Base-by-base conservation (phyloP, 2,329 filamentous ascomycete species). In the Ophiosphaerella korrae region DNA sequence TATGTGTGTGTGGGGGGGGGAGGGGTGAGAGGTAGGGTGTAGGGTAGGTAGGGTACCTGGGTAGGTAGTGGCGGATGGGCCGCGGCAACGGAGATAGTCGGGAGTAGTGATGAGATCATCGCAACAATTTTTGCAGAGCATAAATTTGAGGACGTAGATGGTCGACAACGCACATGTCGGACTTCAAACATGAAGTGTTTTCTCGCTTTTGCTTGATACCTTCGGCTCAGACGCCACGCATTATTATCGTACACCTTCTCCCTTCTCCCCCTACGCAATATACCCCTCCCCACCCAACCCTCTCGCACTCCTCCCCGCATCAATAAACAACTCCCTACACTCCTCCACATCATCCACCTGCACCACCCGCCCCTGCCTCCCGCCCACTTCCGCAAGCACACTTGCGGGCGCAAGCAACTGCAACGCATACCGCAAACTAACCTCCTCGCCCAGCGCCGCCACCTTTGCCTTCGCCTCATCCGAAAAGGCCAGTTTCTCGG, bases 351-450 rank as follows among this genome's bases (percentile, higher is more conserved):
- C 87, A 40, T 82, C 73, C 21, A 78, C 80, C 50, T 75, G 75
- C 43, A 80, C 80, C 66, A 58, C 82, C 80, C 45, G 70, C 21
- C 71, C 73, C 36, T 77, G 76, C 38, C 67, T 70, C 12, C 77
- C 77, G 29, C 73, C 71, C 13, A 94, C 90, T 71, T 90, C 88
- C 52, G 93, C 91, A 66, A 97, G 83, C 75, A 97, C 96, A 75
- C 89, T 93, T 45, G 92, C 88, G 2, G 92, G 92, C 23, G 92
- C 90, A 64, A 99, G 81, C 62, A 99, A 78, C 77, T 97, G 94
- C 71, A 99, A 79, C 62, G 92, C 93, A 78, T 99, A 99, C 62
- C 94, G 82, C 76, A 99, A 76, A 73, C 90, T 95, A 70, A 97
- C 92, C 64, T 88, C 88, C 67, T 90, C 90, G 61, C 94, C 94